Percentiles rank a stretch among this genome's conserved stretches.
Evolutionary conservation across 1,284 basidiomycete species (phyloP).

Genomic region (Leccinum huronense): DNA sequence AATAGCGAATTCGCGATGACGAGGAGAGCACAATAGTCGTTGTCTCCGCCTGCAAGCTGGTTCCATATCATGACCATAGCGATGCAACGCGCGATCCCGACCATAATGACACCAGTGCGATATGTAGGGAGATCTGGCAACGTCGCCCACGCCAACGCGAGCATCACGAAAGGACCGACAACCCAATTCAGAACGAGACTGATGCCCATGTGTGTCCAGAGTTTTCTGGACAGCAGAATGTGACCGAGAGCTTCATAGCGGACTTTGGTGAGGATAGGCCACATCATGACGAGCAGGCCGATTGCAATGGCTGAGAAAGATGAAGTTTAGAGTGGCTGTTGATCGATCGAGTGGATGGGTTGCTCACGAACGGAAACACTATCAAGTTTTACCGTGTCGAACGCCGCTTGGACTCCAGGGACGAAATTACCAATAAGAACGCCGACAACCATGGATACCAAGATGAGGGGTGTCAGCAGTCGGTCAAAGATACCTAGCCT

Average conservation of each 20-base stretch:
- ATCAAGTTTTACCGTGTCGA: conserved; percentile 51
- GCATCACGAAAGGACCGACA: conserved; percentile 78
- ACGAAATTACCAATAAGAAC: conserved; percentile 73
- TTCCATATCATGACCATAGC: conserved; percentile 90
- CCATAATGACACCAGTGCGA: conserved; percentile 57
- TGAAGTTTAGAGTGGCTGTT: not conserved
- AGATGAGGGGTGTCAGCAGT: conserved; percentile 68
- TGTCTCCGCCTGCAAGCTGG: conserved; percentile 72
- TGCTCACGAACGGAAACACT: conserved; percentile 61
- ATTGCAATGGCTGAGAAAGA: conserved; percentile 61
- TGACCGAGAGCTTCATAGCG: conserved; percentile 71
- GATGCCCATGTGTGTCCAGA: conserved; percentile 70
- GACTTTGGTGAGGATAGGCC: conserved; percentile 80
- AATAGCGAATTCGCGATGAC: conserved; percentile 63
- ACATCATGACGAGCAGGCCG: conserved; percentile 88
- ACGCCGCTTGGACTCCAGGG: conserved; percentile 50
- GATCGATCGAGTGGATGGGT: conserved; percentile 12
- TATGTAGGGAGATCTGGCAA: conserved; percentile 73
- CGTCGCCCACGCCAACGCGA: conserved; percentile 81
- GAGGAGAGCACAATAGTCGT: conserved; percentile 74
- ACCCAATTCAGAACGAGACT: conserved; percentile 84
- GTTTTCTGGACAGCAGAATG: conserved; percentile 50
- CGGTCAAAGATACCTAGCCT: conserved; percentile 59
- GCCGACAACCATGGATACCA: conserved; percentile 78
- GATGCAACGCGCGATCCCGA: conserved; percentile 60